A percentile compares a stretch with the other conserved stretches of the same genome.
Evolutionary conservation across 495 filamentous ascomycete genomes (phyloP).

Genomic region (Hypoxylon trugodes): DNA sequence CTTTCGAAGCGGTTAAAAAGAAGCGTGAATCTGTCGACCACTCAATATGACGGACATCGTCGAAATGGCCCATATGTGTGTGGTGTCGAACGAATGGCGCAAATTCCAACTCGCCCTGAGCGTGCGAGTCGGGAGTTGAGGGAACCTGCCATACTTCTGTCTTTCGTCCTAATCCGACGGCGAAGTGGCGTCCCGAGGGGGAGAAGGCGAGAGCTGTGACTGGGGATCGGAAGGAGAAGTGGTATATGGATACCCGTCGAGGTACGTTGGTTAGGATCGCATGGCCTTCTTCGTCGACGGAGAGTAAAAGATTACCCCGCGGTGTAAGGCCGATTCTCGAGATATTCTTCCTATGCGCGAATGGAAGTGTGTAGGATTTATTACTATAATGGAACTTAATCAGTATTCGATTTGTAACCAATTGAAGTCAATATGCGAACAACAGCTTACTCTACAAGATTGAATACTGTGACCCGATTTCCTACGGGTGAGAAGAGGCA

Average conservation of each 20-base stretch:
- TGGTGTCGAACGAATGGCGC: conserved; percentile 92
- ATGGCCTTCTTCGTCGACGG: conserved; percentile 92
- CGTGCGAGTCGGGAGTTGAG: conserved; percentile 77
- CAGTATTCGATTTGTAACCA: conserved; percentile 17
- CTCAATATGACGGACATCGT: conserved; percentile 81
- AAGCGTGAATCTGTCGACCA: conserved; percentile 97
- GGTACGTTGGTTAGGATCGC: conserved; percentile 90
- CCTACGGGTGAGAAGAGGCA: conserved; percentile 97
- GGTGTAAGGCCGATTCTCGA: conserved; percentile 86
- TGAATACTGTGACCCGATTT: conserved; percentile 94
- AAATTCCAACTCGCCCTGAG: conserved; percentile 88
- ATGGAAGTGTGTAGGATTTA: conserved; percentile 93
- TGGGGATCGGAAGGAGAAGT: conserved; percentile 89
- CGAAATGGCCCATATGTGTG: conserved; percentile 86
- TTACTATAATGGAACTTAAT: conserved; percentile 66
- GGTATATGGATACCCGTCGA: conserved; percentile 83
- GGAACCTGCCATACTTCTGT: conserved; percentile 97
- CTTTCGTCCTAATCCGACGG: conserved; percentile 80
- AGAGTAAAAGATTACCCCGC: conserved; percentile 87
- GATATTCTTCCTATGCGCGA: conserved; percentile 93
- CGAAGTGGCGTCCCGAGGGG: conserved; percentile 89
- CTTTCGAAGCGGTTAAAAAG: conserved; percentile 88
- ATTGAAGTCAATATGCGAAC: background rate
- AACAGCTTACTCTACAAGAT: conserved; percentile 93
- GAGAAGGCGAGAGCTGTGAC: conserved; percentile 90